phyloP scores from a whole-genome alignment of 768 basidiomycete species.

The Cystobasidiopsis lactophilus region DNA sequence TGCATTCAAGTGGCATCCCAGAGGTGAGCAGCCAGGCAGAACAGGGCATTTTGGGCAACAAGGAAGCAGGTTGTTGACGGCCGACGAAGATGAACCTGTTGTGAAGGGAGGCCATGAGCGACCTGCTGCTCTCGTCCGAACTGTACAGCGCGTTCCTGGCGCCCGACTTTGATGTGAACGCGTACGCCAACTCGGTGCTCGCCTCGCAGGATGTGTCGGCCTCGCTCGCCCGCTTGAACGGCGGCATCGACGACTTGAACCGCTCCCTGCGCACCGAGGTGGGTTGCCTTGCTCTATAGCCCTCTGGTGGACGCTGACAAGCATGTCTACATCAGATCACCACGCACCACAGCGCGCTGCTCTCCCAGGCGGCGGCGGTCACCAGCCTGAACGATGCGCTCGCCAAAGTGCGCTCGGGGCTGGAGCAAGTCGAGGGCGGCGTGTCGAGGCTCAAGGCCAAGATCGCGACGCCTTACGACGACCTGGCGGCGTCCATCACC shows the following conservation, averaged over 20 bases:
- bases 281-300: constrained; percentile 19
- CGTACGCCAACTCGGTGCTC: constrained; percentile 74
- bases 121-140: no score
- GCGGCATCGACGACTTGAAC: constrained; percentile 72
- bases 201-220: constrained; percentile 53
- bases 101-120: no score
- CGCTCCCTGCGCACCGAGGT: constrained; percentile 73
- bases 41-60: no score
- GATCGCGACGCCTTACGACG: constrained; percentile 61
- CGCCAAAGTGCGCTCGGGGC: constrained; percentile 40
- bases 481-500: constrained; percentile 44
- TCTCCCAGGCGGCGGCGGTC: constrained; percentile 60
- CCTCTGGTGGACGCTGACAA: no score
- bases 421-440: constrained; percentile 50
- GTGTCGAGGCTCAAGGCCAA: constrained; percentile 57
- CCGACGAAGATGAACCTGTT: no score
- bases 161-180: constrained; percentile 59
- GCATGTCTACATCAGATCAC: constrained; percentile 36
- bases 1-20: no score
- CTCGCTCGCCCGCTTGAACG: constrained; percentile 65
- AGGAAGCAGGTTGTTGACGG: no score
- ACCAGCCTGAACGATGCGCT: constrained; percentile 49
- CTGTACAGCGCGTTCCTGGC: constrained; percentile 58
- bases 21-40: no score
- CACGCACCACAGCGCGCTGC: constrained; percentile 53